Base-by-base conservation (phyloP, 1,284 basidiomycete genomes). In the Pterulicium gracile region DNA sequence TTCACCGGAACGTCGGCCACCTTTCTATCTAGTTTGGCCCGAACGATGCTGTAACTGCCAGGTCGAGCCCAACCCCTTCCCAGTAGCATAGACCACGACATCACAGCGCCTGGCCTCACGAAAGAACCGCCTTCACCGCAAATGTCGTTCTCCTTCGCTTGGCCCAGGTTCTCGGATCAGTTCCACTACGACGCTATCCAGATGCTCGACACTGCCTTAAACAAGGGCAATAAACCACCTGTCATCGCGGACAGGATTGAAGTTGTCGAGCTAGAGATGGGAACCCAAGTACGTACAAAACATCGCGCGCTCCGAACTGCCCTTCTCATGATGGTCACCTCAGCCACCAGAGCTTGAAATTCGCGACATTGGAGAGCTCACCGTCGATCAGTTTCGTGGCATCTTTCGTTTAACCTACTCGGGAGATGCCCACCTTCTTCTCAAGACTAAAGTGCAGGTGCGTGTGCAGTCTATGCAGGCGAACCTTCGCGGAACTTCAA, bases 91-190 rank as follows among this genome's bases (percentile, higher is more conserved):
- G n/a, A n/a, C n/a, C n/a, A n/a, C n/a, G n/a, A n/a, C n/a, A n/a
- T n/a, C n/a, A n/a, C n/a, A n/a, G n/a, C n/a, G n/a, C n/a, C n/a
- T n/a, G n/a, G n/a, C 36, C 27, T 43, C 46, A 44, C 23, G 20
- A 34, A 15, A 24, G 15, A 42, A 15, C 44, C 14, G 24, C 36
- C 47, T 46, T 43, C 24, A 35, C 43, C 36, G 47, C 51, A 48
- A 56, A 98, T 98, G 94, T 95, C 92, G 56, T 98, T 98, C 70
- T 84, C 87, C 51, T 98, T 99, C 71, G 77, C 90, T 65, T 99
- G 96, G 96, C 90, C 91, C 42, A 80, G 87, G 54, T 99, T 99
- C 70, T 95, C 91, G 49, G 86, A 91, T 65, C 83, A 88, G 60
- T 97, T 97, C 59, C 90, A 94, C 65, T 81, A 85, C 57, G 84